These are phyloP conservation scores for Thelonectria blattea DNA, from an alignment of 2,329 filamentous ascomycete genomes.

Conservation along the genomic window DNA sequence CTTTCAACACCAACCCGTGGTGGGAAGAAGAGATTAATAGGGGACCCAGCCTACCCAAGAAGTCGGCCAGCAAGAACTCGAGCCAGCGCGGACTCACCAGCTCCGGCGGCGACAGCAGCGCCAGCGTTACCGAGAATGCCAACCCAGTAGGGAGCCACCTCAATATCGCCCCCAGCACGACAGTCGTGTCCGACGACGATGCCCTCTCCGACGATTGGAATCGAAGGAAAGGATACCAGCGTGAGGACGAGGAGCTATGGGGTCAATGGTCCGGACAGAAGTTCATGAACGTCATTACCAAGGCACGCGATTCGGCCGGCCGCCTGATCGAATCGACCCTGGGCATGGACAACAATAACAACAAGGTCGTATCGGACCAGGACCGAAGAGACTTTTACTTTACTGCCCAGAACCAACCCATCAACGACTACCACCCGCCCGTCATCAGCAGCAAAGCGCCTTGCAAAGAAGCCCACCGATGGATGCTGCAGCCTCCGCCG, in stretches of 20 bases:
- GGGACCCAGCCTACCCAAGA: conserved; percentile 76
- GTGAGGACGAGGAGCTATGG: conserved; percentile 89
- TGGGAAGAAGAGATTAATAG: conserved; percentile 87
- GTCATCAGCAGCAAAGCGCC: conserved; percentile 78
- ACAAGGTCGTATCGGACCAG: conserved; percentile 59
- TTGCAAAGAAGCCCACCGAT: conserved; percentile 73
- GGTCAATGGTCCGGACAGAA: conserved; percentile 67
- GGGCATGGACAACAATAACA: conserved; percentile 45
- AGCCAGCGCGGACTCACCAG: conserved; percentile 67
- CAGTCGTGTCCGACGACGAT: conserved; percentile 47
- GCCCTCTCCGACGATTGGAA: conserved; percentile 67
- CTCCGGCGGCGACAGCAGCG: conserved; percentile 61
- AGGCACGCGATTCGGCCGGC: conserved; percentile 62
- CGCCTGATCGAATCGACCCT: conserved; percentile 60
- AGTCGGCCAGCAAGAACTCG: conserved; percentile 61
- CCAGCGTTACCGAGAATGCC: conserved; percentile 48
- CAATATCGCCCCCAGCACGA: conserved; percentile 40
- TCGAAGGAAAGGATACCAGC: conserved; percentile 73
- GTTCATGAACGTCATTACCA: conserved; percentile 63
- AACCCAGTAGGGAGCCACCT: conserved; percentile 46
- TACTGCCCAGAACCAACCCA: conserved; percentile 68
- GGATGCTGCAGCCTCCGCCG: conserved; percentile 96
- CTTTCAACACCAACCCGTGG: conserved; percentile 85
- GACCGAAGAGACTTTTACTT: conserved; percentile 67
- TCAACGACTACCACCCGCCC: conserved; percentile 86